Base-by-base conservation (phyloP, 805 yeast species). In the Ogataea wickerhamii region DNA sequence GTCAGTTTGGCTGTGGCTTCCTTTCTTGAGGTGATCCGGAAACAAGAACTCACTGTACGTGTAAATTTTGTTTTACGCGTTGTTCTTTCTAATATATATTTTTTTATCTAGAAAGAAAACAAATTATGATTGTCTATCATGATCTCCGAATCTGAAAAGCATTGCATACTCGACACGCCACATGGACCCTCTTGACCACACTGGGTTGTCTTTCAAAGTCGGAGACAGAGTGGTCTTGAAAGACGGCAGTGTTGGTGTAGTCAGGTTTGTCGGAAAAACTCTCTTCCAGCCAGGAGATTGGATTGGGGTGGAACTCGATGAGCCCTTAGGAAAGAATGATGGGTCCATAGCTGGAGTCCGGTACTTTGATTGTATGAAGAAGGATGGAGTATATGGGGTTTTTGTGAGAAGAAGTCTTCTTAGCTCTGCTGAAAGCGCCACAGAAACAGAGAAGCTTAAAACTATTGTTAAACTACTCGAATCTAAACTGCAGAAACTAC, bases 271-370 rank as follows among this genome's bases (percentile, higher is more conserved):
- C 2, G 87, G 87, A 0, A 37, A 48, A 11, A 76, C 86, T 0
- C 45, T 71, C 32, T 82, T 82, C 62, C 78, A 84, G 3, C 60
- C 70, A 0, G 87, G 87, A 0, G 49, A 42, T n/a, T 74, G 81
- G 80, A 55, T 70, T 4, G 81, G 80, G 1, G 50, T 75, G 3
- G 75, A 72, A 34, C 51, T 76, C 17, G 65, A 63, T 10, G 38
- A 40, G 1, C 48, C 68, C 0, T 41, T 25, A 1, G 80, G 80
- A 1, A 71, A 68, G 45, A 76, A 76, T 37, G 61, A 74, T 41
- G 81, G 81, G 1, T 52, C 70, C 0, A 67, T 76, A 0, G 55
- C 64, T 14, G 76, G 71, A 1, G 51, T 59, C 3, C 35, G 55
- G 37, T 76, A 76, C 53, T 76, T 76, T 32, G 53, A 60, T 6